Percentiles rank a stretch among this genome's conserved stretches.
These are phyloP conservation scores for Malus asiatica DNA, from an alignment of 306 rosid species.

Conservation along the genomic window DNA sequence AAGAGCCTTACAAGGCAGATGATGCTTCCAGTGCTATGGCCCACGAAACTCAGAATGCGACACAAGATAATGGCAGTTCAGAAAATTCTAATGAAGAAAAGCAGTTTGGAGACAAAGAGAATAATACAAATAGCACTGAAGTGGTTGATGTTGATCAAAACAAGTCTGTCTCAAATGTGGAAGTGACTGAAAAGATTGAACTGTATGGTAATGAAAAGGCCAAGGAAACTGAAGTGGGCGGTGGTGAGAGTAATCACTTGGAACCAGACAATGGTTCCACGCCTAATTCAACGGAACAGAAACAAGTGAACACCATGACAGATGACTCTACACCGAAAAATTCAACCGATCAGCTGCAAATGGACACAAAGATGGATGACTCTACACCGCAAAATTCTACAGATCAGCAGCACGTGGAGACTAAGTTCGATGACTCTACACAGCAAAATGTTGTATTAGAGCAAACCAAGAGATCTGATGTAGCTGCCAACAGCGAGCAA, in stretches of 20 bases:
- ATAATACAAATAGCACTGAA: conserved; percentile 26
- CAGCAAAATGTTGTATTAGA: conserved; percentile 18
- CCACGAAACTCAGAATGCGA: conserved; percentile 31
- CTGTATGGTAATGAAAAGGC: not conserved
- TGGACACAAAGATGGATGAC: conserved; percentile 34
- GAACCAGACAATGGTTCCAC: conserved; percentile 23
- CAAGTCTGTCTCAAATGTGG: not conserved
- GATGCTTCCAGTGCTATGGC: conserved; percentile 78
- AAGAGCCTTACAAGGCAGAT: conserved; percentile 66
- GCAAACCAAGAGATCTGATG: conserved; percentile 24
- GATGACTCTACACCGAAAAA: conserved; percentile 33
- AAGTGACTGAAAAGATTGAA: not conserved
- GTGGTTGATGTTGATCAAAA: conserved; percentile 6
- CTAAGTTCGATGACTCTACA: conserved; percentile 32
- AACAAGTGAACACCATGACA: conserved; percentile 27
- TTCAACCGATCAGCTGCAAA: conserved; percentile 15
- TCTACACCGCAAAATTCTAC: conserved; percentile 20
- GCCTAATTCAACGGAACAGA: conserved; percentile 12
- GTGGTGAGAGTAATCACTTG: conserved; percentile 23
- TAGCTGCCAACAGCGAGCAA: conserved; percentile 23
- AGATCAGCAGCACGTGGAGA: conserved; percentile 25
- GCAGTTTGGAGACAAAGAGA: conserved; percentile 42
- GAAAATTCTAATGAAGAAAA: conserved; percentile 35
- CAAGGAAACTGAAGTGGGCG: conserved; percentile 26
- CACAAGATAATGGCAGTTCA: conserved; percentile 22